Base-by-base conservation (phyloP, 1,284 basidiomycete species). In the Cutaneotrichosporon cutaneum region DNA sequence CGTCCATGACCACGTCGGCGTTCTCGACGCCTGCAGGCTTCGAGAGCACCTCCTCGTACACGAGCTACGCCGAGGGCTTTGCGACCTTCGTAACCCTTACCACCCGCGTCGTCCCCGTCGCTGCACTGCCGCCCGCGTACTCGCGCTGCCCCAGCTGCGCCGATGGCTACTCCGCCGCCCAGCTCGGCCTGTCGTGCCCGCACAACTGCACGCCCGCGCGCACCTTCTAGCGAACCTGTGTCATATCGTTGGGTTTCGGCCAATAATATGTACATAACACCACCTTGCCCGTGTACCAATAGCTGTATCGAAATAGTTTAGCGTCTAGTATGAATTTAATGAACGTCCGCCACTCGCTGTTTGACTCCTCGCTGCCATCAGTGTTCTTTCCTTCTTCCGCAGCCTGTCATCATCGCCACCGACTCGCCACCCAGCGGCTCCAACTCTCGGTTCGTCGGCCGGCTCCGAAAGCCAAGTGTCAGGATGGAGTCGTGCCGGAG, bases 51-150 rank as follows among this genome's bases (percentile, higher is more conserved):
- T 51, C 48, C 14, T 27, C 48, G 24, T 51, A 51, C 27, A 27
- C 48, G 14, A 51, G 27, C 48, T 51, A 30, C 48, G 27, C 24
- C 24, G 26, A 51, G 27, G 48, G 48, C 18, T 51, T 27, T 27
- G 48, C 48, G 6, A 51, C 48, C 16, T 51, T 51, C 27, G 27
- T 51, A 5, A 51, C 48, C 27, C 48, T 51, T 27, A 51, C 48
- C 16, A 51, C 48, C 48, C 48, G 26, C 5, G 26, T 51, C 16
- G 48, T 51, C 13, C 48, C 48, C 14, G 32, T 51, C 26, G 14
- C 48, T 2, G 26, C 48, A 4, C 18, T 51, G 16, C 45, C 45
- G 45, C 45, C 45, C 22, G 45, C 45, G 45, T 47, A 47, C 24
- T 7, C 24, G 3, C 45, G 45, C 45, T 51, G 48, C 48, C 27